Evolutionary conservation across 164 flowering plant species (phyloP), one percentile per base, ranked within the genome.

Genomic region (Annona cherimola): DNA sequence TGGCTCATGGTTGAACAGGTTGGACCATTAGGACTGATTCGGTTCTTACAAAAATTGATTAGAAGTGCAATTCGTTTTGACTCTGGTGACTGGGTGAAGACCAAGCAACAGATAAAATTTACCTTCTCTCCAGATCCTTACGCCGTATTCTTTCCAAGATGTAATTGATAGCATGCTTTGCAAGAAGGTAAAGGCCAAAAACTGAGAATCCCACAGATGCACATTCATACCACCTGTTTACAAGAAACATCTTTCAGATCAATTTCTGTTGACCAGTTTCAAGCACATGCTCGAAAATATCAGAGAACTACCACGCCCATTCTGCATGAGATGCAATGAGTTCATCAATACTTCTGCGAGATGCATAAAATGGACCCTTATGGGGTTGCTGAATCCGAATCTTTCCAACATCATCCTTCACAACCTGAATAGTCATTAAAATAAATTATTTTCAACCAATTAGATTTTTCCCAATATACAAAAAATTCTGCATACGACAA

Each of bases 381-480:
- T 88, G 85, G 1, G 99, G 99, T 69, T 86, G 76, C 77, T 96
- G 98, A 77, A 96, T 84, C 54, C 96, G 84, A 63, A 96, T 46
- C 16, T 88, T 84, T 68, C 99, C 99, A 76, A 93, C 79, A 69
- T 93, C 99, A 82, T 93, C 97, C 86, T 92, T 93, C 59, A 87
- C 89, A 80, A 92, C 98, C 98, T 96, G 83, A 46, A 8, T 26
- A 79, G 46, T 16, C 57, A 50, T 50, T 9, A 50, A 9, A 50
- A 50, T 50, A 11, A 9, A 50, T 50, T 50, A 50, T 9, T 7
- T 50, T 50, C 57, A 50, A 3, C 57, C 9, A 50, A 50, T 9
- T 3, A 1, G 57, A 50, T 50, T 11, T 16, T 50, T 50, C 57
- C 57, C 57, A 16, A 50, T 50, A 46, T 50, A 9, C 57, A 50